Conservation (phyloP, 257 asterid species). For the Paulownia fortunei region DNA sequence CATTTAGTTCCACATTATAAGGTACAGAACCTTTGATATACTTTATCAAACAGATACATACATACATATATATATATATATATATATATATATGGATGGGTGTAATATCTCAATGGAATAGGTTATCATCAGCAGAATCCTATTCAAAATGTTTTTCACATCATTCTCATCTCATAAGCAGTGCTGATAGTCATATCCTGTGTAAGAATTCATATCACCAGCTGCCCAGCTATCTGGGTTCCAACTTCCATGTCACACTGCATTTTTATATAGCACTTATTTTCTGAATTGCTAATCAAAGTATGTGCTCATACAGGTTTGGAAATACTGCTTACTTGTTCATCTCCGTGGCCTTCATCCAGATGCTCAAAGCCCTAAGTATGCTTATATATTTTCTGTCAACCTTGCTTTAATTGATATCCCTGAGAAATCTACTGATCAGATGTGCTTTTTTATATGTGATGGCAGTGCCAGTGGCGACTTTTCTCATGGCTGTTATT, state of each 20-base stretch:
- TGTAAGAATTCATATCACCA: background rate
- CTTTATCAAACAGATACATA: too few species aligned
- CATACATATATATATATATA: too few species aligned
- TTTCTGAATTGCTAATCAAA: constrained; percentile 17
- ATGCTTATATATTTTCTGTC: constrained; percentile 38
- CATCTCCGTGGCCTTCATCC: constrained; percentile 98
- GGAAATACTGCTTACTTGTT: constrained; percentile 96
- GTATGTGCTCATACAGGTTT: constrained; percentile 65
- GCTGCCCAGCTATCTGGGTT: constrained; percentile 1
- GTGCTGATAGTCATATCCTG: background rate
- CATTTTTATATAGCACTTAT: constrained; percentile 5
- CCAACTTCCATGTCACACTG: background rate
- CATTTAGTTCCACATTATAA: too few species aligned
- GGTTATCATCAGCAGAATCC: background rate
- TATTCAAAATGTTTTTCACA: background rate
- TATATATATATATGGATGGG: too few species aligned
- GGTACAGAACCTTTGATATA: too few species aligned
- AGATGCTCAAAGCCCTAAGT: constrained; percentile 99
- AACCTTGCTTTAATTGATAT: constrained; percentile 13
- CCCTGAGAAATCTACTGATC: constrained; percentile 31
- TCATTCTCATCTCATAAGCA: background rate
- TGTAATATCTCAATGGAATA: background rate
- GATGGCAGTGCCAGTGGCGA: constrained; percentile 97
- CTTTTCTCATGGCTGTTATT: constrained; percentile 88
- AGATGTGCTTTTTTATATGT: constrained; percentile 11